Percentiles rank a stretch among this genome's conserved stretches.
phyloP scores from a whole-genome alignment of 2,329 filamentous ascomycete species.

The Alternaria burnsii region DNA sequence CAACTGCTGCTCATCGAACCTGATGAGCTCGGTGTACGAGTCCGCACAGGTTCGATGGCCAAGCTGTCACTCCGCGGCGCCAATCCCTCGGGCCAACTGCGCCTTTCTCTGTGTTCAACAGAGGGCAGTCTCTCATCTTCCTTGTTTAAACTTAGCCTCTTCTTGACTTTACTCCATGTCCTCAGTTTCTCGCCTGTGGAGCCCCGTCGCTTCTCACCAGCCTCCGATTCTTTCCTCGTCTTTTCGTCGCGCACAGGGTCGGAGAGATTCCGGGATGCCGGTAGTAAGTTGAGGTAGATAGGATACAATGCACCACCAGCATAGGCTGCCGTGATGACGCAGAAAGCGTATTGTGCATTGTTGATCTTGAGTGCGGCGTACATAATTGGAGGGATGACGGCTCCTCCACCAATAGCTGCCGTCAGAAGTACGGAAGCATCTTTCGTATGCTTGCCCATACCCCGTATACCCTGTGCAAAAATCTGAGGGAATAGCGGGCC shows the following conservation, averaged over 20 bases:
- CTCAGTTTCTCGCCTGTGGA: slow-evolving; percentile 27
- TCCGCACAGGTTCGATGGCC: slow-evolving; percentile 24
- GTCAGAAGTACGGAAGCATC: slow-evolving; percentile 63
- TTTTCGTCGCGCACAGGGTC: slow-evolving; percentile 56
- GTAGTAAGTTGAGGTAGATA: slow-evolving; percentile 61
- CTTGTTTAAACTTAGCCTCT: slow-evolving; percentile 30
- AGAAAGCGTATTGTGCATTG: slow-evolving; percentile 59
- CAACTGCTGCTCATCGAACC: slow-evolving; percentile 12
- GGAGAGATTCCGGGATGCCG: slow-evolving; percentile 59
- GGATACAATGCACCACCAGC: slow-evolving; percentile 62
- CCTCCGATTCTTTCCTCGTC: slow-evolving; percentile 35
- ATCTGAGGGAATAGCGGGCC: slow-evolving; percentile 68
- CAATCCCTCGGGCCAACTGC: slow-evolving; percentile 42
- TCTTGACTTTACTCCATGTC: slow-evolving; percentile 36
- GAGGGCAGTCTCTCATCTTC: slow-evolving; percentile 34
- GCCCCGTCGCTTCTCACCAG: slow-evolving; percentile 32
- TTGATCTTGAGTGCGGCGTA: slow-evolving; percentile 54
- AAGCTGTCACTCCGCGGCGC: slow-evolving; percentile 24
- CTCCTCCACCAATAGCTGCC: slow-evolving; percentile 63
- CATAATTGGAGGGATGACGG: slow-evolving; percentile 64
- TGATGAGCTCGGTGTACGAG: slow-evolving; percentile 17
- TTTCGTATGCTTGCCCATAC: slow-evolving; percentile 66
- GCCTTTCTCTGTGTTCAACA: slow-evolving; percentile 43
- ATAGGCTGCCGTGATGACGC: slow-evolving; percentile 63
- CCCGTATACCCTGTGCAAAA: slow-evolving; percentile 66